Conservation (phyloP, 2,329 filamentous ascomycete genomes). For the Aspergillus persii region DNA sequence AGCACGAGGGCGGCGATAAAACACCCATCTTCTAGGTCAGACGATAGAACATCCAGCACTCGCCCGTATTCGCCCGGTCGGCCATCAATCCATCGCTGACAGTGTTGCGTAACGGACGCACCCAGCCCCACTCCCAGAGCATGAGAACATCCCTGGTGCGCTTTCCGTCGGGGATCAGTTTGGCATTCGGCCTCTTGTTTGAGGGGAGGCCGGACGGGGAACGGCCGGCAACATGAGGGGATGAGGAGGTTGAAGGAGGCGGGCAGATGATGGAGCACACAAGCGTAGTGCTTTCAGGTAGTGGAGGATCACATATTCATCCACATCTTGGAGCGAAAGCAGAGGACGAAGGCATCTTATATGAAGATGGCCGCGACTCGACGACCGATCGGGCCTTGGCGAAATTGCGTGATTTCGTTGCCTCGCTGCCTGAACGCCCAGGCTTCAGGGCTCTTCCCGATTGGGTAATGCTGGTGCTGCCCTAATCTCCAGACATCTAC, state of each 20-base stretch:
- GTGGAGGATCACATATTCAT: neutral
- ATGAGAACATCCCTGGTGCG: slow-evolving; percentile 8
- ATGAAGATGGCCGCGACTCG: slow-evolving; percentile 14
- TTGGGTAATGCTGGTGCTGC: neutral
- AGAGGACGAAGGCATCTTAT: slow-evolving; percentile 21
- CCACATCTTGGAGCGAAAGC: neutral
- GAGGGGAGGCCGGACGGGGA: neutral
- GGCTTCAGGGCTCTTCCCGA: neutral
- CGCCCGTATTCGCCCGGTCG: neutral
- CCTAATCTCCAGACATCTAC: neutral
- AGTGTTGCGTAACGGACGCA: slow-evolving; percentile 14
- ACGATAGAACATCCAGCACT: neutral
- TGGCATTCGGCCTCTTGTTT: neutral
- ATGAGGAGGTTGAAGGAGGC: neutral
- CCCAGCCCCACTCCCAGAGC: slow-evolving; percentile 21
- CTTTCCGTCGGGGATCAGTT: slow-evolving; percentile 26
- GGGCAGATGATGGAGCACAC: neutral
- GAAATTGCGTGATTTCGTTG: slow-evolving; percentile 33
- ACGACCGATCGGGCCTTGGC: slow-evolving; percentile 28
- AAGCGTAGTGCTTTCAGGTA: neutral
- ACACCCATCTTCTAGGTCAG: neutral
- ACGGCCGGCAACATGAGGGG: neutral
- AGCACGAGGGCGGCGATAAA: slow-evolving; percentile 2
- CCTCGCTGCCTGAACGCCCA: slow-evolving; percentile 1
- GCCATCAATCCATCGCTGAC: neutral